Conservation (phyloP, 345 rosid genomes). For the Rubroshorea leprosula region DNA sequence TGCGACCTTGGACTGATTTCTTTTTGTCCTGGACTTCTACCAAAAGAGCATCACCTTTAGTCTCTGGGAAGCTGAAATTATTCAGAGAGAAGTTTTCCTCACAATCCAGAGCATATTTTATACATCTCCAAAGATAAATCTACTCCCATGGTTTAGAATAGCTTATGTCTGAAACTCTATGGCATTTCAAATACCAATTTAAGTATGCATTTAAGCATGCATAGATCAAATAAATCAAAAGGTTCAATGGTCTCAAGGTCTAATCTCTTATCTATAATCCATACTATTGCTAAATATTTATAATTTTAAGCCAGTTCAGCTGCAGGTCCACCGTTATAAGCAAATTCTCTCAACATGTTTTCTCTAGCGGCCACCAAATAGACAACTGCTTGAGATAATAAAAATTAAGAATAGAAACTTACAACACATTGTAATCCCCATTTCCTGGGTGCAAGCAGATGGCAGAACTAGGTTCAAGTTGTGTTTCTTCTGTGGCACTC, state of each 20-base stretch:
- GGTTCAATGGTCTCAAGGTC: neutral
- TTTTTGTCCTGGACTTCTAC: slow-evolving; percentile 78
- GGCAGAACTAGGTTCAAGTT: slow-evolving; percentile 47
- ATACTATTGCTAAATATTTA: neutral
- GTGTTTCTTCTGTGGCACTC: slow-evolving; percentile 59
- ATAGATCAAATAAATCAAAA: neutral
- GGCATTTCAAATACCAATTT: no score
- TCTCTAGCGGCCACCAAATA: neutral
- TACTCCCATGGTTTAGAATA: no score
- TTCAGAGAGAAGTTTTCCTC: slow-evolving; percentile 17
- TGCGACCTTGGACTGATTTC: slow-evolving; percentile 63
- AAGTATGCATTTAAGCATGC: no score
- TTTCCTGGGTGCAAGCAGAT: slow-evolving; percentile 77
- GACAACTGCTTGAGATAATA: neutral
- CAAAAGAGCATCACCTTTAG: slow-evolving; percentile 72
- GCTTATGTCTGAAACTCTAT: no score
- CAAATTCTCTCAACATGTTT: neutral
- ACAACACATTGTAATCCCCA: slow-evolving; percentile 91
- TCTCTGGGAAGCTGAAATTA: slow-evolving; percentile 72
- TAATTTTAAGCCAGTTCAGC: neutral
- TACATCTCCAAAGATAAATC: slow-evolving; percentile 7
- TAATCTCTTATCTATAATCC: neutral
- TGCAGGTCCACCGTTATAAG: neutral
- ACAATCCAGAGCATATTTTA: slow-evolving; percentile 4
- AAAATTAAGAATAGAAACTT: slow-evolving; percentile 21